Percentiles rank a stretch among this genome's conserved stretches.
phyloP scores from a whole-genome alignment of 306 rosid species.

The Benincasa hispida region DNA sequence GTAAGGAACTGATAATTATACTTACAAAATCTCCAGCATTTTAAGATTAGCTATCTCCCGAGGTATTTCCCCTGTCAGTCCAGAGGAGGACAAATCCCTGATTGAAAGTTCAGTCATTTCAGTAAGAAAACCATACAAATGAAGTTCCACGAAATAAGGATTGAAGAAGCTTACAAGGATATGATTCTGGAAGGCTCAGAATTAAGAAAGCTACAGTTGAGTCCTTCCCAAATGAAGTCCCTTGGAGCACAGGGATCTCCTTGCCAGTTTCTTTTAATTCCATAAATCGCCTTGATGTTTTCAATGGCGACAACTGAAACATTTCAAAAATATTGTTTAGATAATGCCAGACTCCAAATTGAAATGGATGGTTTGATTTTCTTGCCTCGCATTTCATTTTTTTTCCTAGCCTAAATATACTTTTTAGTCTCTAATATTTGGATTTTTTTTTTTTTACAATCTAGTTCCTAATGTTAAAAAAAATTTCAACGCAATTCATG shows the following conservation, averaged over 20 bases:
- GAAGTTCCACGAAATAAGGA: not conserved
- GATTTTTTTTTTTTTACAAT: not conserved
- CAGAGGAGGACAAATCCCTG: conserved; percentile 29
- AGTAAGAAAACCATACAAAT: not conserved
- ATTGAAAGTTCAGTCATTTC: conserved; percentile 6
- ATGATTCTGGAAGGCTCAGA: conserved; percentile 29
- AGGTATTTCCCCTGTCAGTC: conserved; percentile 23
- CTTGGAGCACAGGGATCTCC: conserved; percentile 35
- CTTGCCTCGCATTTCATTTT: not conserved
- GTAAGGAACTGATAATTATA: not conserved
- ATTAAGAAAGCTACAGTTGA: conserved; percentile 16
- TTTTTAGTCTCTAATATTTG: not conserved
- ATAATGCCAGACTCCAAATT: not conserved
- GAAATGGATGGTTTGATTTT: not conserved
- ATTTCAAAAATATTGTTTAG: not conserved
- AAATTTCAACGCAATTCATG: not conserved
- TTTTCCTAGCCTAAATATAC: not conserved
- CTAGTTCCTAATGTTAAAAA: not conserved
- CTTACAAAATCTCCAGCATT: conserved; percentile 25
- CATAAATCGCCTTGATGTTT: conserved; percentile 11
- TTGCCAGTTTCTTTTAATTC: conserved; percentile 23
- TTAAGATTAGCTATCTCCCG: conserved; percentile 15
- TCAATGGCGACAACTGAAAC: conserved; percentile 22
- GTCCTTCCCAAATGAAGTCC: conserved; percentile 18
- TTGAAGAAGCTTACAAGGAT: conserved; percentile 22